Evolutionary conservation across 2,329 filamentous ascomycete species (phyloP).

Genomic region (Sclerotinia borealis): DNA sequence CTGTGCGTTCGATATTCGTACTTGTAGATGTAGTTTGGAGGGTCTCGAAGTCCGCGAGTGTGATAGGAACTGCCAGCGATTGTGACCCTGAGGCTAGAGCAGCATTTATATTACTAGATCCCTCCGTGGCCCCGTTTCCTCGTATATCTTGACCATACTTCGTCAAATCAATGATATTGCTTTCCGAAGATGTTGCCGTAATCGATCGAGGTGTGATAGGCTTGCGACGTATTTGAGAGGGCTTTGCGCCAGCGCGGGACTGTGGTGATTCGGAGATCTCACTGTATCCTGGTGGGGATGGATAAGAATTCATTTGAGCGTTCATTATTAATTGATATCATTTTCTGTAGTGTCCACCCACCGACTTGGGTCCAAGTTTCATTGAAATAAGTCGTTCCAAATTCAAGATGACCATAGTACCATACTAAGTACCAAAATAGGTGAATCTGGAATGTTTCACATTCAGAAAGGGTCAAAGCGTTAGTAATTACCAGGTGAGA

Average conservation of each 20-base stretch:
- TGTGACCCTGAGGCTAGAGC: neutral
- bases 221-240: conserved; percentile 4
- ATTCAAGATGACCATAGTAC: neutral
- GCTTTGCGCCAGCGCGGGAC: neutral
- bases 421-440: too few species aligned
- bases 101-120: neutral
- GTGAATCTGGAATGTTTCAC: neutral
- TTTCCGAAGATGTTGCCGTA: neutral
- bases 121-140: neutral
- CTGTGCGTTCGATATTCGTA: neutral
- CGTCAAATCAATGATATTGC: neutral
- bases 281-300: conserved; percentile 7
- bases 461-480: neutral
- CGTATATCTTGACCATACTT: neutral
- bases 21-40: neutral
- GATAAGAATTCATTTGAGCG: conserved; percentile 1
- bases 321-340: neutral
- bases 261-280: neutral
- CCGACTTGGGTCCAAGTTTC: neutral
- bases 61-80: neutral
- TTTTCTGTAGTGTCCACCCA: neutral
- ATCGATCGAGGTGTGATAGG: neutral
- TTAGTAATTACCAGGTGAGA: neutral
- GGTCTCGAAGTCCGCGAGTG: neutral
- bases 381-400: neutral